Conservation (phyloP, 176 grass and related monocot species). For the Oryza coarctata region DNA sequence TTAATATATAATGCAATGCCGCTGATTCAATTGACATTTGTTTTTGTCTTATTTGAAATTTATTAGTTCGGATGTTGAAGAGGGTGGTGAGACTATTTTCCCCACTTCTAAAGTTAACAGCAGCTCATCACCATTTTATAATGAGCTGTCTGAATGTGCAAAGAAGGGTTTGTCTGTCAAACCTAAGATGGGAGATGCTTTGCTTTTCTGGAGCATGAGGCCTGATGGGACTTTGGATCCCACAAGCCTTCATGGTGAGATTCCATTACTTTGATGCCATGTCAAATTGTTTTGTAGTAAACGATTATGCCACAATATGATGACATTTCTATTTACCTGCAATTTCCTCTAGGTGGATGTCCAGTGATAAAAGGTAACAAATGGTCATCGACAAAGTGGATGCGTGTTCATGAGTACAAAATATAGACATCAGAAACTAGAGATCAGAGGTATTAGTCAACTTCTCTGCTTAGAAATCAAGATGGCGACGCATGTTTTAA, state of each 20-base stretch:
- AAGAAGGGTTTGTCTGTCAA: constrained; percentile 77
- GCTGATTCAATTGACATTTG: constrained; percentile 29
- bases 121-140: constrained; percentile 73
- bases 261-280: constrained; percentile 12
- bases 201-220: constrained; percentile 99
- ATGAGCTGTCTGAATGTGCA: constrained; percentile 87
- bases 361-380: constrained; percentile 88
- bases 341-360: constrained; percentile 65
- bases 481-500: background rate
- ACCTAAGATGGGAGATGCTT: constrained; percentile 93
- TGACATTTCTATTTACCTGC: constrained; percentile 4
- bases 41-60: constrained; percentile 35
- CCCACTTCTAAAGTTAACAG: constrained; percentile 69
- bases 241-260: constrained; percentile 84
- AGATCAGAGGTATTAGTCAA: constrained; percentile 32
- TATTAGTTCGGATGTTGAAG: constrained; percentile 94
- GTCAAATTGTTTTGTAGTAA: background rate
- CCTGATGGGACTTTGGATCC: constrained; percentile 83
- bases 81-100: constrained; percentile 95
- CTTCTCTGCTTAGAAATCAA: background rate
- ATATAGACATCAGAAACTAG: constrained; percentile 36
- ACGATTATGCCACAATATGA: background rate
- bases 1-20: background rate
- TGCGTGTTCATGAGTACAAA: constrained; percentile 85
- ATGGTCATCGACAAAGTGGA: constrained; percentile 98